Conservation (phyloP, 345 rosid species). For the Odontarrhena argentea region DNA sequence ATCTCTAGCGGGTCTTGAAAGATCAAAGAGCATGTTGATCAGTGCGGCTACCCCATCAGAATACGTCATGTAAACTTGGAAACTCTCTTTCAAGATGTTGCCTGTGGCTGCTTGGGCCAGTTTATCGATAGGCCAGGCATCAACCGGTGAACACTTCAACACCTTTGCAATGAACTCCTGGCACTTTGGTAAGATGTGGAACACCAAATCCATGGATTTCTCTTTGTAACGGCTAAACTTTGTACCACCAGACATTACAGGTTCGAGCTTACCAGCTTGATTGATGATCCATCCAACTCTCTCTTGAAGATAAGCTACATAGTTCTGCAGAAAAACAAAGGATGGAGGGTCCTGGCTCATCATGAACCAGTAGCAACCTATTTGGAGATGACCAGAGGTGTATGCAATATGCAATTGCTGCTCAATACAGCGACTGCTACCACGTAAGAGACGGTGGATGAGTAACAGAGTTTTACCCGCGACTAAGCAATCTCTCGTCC, state of each 20-base stretch:
- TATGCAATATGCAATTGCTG: conserved; percentile 60
- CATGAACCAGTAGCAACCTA: conserved; percentile 49
- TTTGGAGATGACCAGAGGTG: conserved; percentile 73
- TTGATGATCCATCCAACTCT: conserved; percentile 81
- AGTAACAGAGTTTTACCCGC: conserved; percentile 79
- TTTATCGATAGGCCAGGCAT: conserved; percentile 37
- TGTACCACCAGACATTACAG: conserved; percentile 48
- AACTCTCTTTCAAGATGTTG: conserved; percentile 82
- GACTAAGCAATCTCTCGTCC: conserved; percentile 65
- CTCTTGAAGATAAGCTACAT: conserved; percentile 72
- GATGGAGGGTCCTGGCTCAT: conserved; percentile 34
- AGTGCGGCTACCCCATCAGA: conserved; percentile 58
- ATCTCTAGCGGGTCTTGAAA: conserved; percentile 60
- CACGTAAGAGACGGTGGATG: conserved; percentile 77
- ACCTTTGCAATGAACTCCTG: conserved; percentile 65
- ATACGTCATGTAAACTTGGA: conserved; percentile 64
- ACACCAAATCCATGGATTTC: conserved; percentile 56
- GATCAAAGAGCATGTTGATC: conserved; percentile 60
- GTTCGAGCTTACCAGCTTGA: conserved; percentile 86
- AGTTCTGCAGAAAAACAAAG: conserved; percentile 53
- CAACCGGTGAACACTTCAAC: conserved; percentile 54
- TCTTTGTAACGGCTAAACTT: conserved; percentile 52
- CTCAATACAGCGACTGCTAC: conserved; percentile 78
- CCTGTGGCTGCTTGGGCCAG: conserved; percentile 62
- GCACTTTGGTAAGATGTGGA: conserved; percentile 66